Base-by-base conservation (phyloP, 345 rosid species). In the Dovyalis caffra region DNA sequence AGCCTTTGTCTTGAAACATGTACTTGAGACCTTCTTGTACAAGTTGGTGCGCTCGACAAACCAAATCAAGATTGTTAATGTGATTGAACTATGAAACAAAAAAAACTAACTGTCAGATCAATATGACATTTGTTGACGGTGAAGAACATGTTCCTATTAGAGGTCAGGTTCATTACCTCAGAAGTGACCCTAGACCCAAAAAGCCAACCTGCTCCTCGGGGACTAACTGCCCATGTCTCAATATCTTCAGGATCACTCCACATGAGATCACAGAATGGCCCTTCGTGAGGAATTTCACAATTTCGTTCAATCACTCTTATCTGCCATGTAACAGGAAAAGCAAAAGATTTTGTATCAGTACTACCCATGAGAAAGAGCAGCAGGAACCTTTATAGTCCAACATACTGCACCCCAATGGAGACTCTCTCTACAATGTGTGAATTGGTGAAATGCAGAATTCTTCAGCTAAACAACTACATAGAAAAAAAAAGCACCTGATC, bases 211-310 rank as follows among this genome's bases (percentile, higher is more conserved):
- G 99, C 99, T 80, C 99, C 99, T 69, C 98, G 88, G 37, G 99
- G 99, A 85, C 99, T 95, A 58, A 93, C 98, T 75, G 98, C 99
- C 99, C 99, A 95, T 78, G 98, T 89, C 84, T 95, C 99, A 79
- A 95, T 95, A 79, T 95, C 98, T 88, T 95, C 99, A 71, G 99
- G 99, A 83, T 95, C 99, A 76, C 99, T 95, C 98, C 99, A 93
- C 99, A 93, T 95, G 49, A 95, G 97, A 87, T 95, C 99, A 80
- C 99, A 95, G 82, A 95, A 95, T 64, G 99, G 97, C 64, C 99
- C 99, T 88, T 96, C 99, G 79, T 96, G 97, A 8, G 99, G 98
- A 79, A 96, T 96, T 84, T 95, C 99, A 63, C 99, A 93, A 74
- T 93, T 93, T 69, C 99, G 88, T 61, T 95, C 98, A 64, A 95